Percentiles rank a stretch among this genome's conserved stretches.
Conservation (phyloP, 805 yeast species). For the Kodamaea hsintzibuensis region DNA sequence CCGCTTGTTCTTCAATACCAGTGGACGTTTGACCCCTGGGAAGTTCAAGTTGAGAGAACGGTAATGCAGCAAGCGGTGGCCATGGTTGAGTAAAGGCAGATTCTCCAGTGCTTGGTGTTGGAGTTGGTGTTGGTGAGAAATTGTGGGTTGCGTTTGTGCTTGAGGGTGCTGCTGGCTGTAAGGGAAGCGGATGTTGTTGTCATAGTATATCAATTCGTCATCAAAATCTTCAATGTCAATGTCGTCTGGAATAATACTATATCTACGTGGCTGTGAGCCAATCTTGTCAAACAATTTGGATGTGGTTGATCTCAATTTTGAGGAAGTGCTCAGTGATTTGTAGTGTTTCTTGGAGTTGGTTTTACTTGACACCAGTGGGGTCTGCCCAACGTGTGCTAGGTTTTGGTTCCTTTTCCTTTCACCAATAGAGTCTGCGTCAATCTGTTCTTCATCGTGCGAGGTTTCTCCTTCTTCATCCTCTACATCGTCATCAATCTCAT, state of each 20-base stretch:
- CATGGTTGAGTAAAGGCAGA: conserved; percentile 30
- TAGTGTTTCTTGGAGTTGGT: conserved; percentile 25
- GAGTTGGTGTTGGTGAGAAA: neutral
- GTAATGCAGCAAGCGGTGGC: conserved; percentile 38
- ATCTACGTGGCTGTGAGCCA: conserved; percentile 70
- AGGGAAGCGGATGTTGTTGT: conserved; percentile 41
- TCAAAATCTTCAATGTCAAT: conserved; percentile 55
- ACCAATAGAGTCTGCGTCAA: neutral
- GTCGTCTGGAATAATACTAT: conserved; percentile 70
- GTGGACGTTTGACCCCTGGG: conserved; percentile 21
- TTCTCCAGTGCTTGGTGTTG: conserved; percentile 18
- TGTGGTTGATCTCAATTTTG: conserved; percentile 63
- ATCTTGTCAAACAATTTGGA: conserved; percentile 72
- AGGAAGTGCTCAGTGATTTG: conserved; percentile 34
- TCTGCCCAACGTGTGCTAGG: neutral
- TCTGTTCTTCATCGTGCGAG: conserved; percentile 5
- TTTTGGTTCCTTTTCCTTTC: neutral
- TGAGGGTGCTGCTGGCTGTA: conserved; percentile 20
- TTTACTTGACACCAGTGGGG: conserved; percentile 19
- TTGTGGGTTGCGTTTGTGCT: conserved; percentile 13
- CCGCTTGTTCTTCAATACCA: conserved; percentile 30
- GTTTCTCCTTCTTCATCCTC: conserved; percentile 27
- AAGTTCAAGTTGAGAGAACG: conserved; percentile 40
- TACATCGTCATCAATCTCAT: conserved; percentile 22
- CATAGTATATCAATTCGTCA: conserved; percentile 51